Base-by-base conservation (phyloP, 768 basidiomycete species). In the Lentinus tigrinus region DNA sequence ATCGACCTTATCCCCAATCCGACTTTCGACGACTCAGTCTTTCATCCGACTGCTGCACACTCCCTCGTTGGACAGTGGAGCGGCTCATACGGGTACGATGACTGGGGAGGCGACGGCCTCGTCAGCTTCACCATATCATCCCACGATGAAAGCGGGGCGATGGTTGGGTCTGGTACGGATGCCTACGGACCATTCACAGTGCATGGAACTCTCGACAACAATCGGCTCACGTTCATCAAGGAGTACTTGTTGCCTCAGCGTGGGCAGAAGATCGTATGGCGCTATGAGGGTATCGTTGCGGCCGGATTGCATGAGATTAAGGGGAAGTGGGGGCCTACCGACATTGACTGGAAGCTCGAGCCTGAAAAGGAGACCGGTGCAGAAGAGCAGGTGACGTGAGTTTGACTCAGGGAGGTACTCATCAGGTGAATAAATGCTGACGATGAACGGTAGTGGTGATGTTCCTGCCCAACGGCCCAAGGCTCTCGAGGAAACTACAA, bases 61-160 rank as follows among this genome's bases (percentile, higher is more conserved):
- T 46, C 52, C 4, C n/a, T 52, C n/a, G 47, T 46, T 13, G 47
- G 43, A 8, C 47, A 47, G 14, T 60, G 58, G 58, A 43, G 53
- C 27, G 58, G 58, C 11, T 4, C 21, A 4, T 54, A 55, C 28
- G 40, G 40, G 3, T 53, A 52, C 37, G 52, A 47, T 1, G 31
- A 17, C 17, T 11, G 16, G 16, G 28, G 27, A 11, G 26, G 36
- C 17, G 46, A 47, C 23, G 47, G 53, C 2, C 27, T 54, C 8
- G 38, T 49, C 17, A 51, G 34, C 27, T 60, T 60, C 47, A 48
- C 11, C 8, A 23, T 52, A 7, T 36, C 37, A 11, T 16, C 23
- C 3, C 39, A 48, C 17, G 9, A 34, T 3, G 5, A 17, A 4
- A 40, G 34, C 26, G 47, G 47, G 5, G 31, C 23, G 16, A 38